These are phyloP conservation scores for Melampsora larici-populina DNA, from an alignment of 1,284 basidiomycete species.

Conservation along the genomic window DNA sequence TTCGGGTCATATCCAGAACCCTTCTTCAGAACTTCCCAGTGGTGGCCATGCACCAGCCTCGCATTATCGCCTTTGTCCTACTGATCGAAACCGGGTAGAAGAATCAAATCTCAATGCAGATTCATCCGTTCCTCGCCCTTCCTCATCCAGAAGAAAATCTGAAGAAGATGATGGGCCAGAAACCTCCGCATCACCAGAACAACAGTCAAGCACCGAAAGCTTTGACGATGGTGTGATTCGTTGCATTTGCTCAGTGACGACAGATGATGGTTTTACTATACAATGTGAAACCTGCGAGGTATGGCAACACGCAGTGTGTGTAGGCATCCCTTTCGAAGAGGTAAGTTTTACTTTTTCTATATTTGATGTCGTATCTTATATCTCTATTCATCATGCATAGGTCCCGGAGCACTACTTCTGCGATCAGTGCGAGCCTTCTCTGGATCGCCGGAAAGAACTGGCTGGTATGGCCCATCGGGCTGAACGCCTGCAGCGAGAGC, in stretches of 20 bases:
- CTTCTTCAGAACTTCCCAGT: background rate
- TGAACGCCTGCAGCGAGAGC: slow-evolving; percentile 35
- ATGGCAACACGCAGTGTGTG: slow-evolving; percentile 88
- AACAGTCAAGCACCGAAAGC: slow-evolving; percentile 9
- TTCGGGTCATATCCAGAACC: background rate
- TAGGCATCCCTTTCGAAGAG: slow-evolving; percentile 63
- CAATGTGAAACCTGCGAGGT: slow-evolving; percentile 82
- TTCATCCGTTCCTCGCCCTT: background rate
- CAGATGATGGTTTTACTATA: slow-evolving; percentile 87
- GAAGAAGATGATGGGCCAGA: slow-evolving; percentile 17
- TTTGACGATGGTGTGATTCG: slow-evolving; percentile 50
- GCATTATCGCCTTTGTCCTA: background rate
- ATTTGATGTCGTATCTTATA: background rate
- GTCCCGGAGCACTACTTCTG: slow-evolving; percentile 66
- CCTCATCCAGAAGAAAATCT: background rate
- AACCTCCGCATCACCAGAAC: slow-evolving; percentile 13
- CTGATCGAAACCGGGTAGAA: background rate
- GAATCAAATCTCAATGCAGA: background rate
- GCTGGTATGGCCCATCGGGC: slow-evolving; percentile 27
- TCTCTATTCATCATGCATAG: slow-evolving; percentile 42
- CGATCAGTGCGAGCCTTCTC: slow-evolving; percentile 53
- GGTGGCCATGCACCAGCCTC: background rate
- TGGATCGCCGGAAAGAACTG: slow-evolving; percentile 30
- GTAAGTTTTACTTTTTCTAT: slow-evolving; percentile 48
- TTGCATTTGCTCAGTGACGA: slow-evolving; percentile 68